Base-by-base conservation (phyloP, 192 early-diverging fungal genomes). In the Gigaspora rosea region DNA sequence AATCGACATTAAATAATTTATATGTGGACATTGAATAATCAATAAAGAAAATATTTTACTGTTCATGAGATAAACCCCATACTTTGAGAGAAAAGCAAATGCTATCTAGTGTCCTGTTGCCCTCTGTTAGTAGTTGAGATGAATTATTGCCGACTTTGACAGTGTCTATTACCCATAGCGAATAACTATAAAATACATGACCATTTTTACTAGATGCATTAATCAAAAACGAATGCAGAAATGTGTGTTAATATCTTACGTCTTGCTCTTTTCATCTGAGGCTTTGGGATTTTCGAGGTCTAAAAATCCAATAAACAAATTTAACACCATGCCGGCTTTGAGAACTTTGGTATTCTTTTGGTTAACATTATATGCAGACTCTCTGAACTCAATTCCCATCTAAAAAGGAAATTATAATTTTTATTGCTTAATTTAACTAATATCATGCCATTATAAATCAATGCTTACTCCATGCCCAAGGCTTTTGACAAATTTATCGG, bases 341-440 rank as follows among this genome's bases (percentile, higher is more conserved):
- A 99, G 82, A 49, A 85, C 83, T 68, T 87, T 84, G 36, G 77
- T 66, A 79, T 90, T 93, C 71, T 94, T 95, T n/a, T 87, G 74
- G 47, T 85, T 88, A 62, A 99, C 86, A 13, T 89, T 81, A 84
- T 93, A 97, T 27, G 82, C 86, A 12, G 92, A 87, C 77, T 99
- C 98, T 52, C 92, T 86, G 76, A 98, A 94, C 84, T 99, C 97
- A 63, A 98, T 93, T 12, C 98, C 98, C 71, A 94, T 98, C 82
- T 89, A 78, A 13, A 33, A 80, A 16, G 46, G 63, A 54, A 76
- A 65, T 36, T 56, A 13, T 79, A 81, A 80, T 22, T 9, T 73
- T 16, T 56, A 16, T 67, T 33, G 15, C 22, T 46, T 9, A 59
- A 80, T 18, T 27, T 36, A 16, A 9, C 46, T 6, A 9, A 78